Base-by-base conservation (phyloP, 2,329 filamentous ascomycete species). In the Chrysosporium queenslandicum region DNA sequence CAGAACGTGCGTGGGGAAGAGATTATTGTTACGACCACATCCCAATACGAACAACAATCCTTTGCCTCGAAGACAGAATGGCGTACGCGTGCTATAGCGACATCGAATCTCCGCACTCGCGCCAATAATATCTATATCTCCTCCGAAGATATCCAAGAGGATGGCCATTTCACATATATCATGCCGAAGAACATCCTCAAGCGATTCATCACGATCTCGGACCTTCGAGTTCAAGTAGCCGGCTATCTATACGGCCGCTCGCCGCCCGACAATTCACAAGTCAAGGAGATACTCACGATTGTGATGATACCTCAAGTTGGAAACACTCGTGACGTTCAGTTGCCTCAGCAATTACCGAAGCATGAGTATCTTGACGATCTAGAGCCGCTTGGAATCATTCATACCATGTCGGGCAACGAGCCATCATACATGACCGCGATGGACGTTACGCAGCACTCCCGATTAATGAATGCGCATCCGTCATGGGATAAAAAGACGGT, bases 101-200 rank as follows among this genome's bases (percentile, higher is more conserved):
- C 92, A 2, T 94, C 90, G 21, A 98, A 98, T 68, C 74, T 98
- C 58, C 85, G 91, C 42, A 96, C 90, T 45, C 79, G 92, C 59
- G 82, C 92, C 46, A 98, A 97, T 78, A 96, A 98, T 71, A 95
- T 98, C 64, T 98, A 97, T 69, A 94, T 98, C 61, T 95, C 92
- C 6, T 92, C 90, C 0, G 89, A 96, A 50, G 92, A 97, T 66
- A 86, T 91, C 59, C 86, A 89, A 50, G 81, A 92, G 58, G 89
- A 95, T 55, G 87, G 90, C 36, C 79, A 83, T 63, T 85, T 87
- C 65, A 98, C 91, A 0, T 98, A 97, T 64, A 87, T 98, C 63
- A 96, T 98, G 87, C 92, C 92, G 0, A 98, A 97, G 80, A 98
- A 98, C 68, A 85, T 98, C 46, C 79, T 98, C 63, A 96, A 95